A percentile compares a stretch with the other conserved stretches of the same genome.
Evolutionary conservation across 2,329 filamentous ascomycete species (phyloP).

Genomic region (Biscogniauxia mediterranea): DNA sequence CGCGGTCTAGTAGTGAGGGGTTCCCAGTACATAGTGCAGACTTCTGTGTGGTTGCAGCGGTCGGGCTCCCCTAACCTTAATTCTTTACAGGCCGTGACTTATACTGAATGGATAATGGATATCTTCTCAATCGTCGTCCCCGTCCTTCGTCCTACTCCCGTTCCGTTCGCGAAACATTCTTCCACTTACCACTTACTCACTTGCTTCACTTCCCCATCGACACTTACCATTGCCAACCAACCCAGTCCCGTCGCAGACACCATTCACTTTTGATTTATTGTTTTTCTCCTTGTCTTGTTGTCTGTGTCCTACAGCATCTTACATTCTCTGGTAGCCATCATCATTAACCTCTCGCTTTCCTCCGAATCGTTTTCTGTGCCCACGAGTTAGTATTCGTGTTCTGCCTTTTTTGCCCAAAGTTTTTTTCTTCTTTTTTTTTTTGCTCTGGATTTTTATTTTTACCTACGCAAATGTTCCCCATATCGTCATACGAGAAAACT

Average conservation of each 20-base stretch:
- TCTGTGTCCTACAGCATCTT: not conserved
- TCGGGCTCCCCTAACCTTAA: not conserved
- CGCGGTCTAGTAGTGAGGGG: not conserved
- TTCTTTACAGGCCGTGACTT: not conserved
- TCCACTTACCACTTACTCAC: not conserved
- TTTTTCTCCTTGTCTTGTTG: not conserved
- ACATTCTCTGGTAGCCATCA: not conserved
- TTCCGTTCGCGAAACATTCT: no score
- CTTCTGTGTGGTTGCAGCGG: not conserved
- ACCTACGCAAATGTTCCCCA: conserved; percentile 32
- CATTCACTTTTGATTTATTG: not conserved
- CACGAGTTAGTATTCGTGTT: conserved; percentile 17
- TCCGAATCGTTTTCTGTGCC: conserved; percentile 9
- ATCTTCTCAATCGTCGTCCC: no score
- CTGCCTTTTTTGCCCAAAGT: conserved; percentile 1
- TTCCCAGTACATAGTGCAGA: not conserved
- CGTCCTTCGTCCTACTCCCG: no score
- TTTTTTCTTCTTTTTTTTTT: conserved; percentile 5
- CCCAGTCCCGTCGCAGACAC: not conserved
- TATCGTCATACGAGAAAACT: conserved; percentile 26
- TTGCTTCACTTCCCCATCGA: not conserved
- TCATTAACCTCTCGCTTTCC: not conserved
- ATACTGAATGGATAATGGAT: no score
- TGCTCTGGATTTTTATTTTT: not conserved
- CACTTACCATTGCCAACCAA: no score